A percentile compares a stretch with the other conserved stretches of the same genome.
Evolutionary conservation across 495 filamentous ascomycete genomes (phyloP).

Genomic region (Aspergillus sparsus): DNA sequence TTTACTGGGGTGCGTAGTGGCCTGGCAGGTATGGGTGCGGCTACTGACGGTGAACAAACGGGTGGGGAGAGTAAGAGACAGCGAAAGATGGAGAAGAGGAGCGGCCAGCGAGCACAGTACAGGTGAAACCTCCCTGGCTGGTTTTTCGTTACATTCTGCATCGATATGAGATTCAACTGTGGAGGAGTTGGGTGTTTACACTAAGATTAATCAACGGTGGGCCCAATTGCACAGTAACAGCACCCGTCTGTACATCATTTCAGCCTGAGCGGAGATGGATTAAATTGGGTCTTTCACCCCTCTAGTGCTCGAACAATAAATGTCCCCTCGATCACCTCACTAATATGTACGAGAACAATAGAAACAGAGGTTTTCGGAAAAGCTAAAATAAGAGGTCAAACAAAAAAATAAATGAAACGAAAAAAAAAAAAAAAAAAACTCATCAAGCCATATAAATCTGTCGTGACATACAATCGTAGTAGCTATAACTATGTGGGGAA

Average conservation of each 20-base stretch:
- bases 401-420: constrained; percentile 22
- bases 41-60: constrained; percentile 24
- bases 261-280: neutral
- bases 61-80: constrained; percentile 58
- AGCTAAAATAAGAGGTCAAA: neutral
- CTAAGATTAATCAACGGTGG: too few species aligned
- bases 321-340: too few species aligned
- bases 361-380: constrained; percentile 13
- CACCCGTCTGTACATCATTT: too few species aligned
- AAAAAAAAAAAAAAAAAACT: constrained; percentile 8
- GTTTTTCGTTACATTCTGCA: neutral
- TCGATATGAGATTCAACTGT: too few species aligned
- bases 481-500: constrained; percentile 50
- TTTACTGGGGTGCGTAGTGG: constrained; percentile 65
- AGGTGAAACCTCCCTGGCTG: constrained; percentile 27
- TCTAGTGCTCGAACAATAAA: too few species aligned
- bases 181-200: too few species aligned
- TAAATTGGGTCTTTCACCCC: neutral
- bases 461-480: constrained; percentile 33
- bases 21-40: constrained; percentile 58
- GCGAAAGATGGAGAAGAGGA: constrained; percentile 63
- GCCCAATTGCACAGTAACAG: too few species aligned
- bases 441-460: constrained; percentile 22
- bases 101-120: constrained; percentile 51
- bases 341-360: neutral